Conservation (phyloP, 495 filamentous ascomycete species). For the Chaetomium cochliodes region DNA sequence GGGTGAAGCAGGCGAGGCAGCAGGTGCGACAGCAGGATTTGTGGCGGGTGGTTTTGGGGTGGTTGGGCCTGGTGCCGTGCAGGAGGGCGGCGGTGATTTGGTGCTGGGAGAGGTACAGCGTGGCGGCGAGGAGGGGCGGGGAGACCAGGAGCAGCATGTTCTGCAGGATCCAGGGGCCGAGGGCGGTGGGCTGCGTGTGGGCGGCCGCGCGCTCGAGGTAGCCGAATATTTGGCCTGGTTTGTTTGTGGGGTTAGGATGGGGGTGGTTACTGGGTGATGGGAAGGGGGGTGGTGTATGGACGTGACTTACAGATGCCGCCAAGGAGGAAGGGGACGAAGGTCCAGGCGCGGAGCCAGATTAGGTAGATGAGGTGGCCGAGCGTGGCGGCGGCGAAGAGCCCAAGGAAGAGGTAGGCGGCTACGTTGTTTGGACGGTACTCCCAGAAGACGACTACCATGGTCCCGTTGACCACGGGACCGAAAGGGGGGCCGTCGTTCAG, state of each 20-base stretch:
- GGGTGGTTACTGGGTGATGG: background rate
- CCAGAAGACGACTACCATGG: slow-evolving; percentile 14
- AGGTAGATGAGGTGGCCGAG: slow-evolving; percentile 11
- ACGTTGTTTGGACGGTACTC: slow-evolving; percentile 8
- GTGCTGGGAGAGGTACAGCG: slow-evolving; percentile 1
- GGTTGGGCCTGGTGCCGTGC: slow-evolving; percentile 1
- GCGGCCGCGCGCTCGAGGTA: slow-evolving; percentile 1
- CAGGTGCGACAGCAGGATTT: background rate
- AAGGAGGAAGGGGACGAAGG: slow-evolving; percentile 10
- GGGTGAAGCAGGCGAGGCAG: background rate
- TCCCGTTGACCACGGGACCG: slow-evolving; percentile 14
- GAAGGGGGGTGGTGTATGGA: background rate
- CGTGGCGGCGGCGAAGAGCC: background rate
- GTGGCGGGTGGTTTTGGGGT: background rate
- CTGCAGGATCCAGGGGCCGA: slow-evolving; percentile 5
- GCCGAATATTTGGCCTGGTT: slow-evolving; percentile 5
- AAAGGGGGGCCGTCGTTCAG: slow-evolving; percentile 4
- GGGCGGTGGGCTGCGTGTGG: background rate
- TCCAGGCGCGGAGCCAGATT: slow-evolving; percentile 5
- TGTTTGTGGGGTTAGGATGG: too few species aligned
- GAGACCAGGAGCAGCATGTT: slow-evolving; percentile 16
- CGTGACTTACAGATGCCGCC: slow-evolving; percentile 9
- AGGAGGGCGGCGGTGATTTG: background rate
- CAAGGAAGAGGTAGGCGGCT: slow-evolving; percentile 13
- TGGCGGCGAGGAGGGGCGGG: slow-evolving; percentile 9